A percentile compares a stretch with the other conserved stretches of the same genome.
Conservation (phyloP, 148 eudicot species). For the Pharnaceum exiguum region DNA sequence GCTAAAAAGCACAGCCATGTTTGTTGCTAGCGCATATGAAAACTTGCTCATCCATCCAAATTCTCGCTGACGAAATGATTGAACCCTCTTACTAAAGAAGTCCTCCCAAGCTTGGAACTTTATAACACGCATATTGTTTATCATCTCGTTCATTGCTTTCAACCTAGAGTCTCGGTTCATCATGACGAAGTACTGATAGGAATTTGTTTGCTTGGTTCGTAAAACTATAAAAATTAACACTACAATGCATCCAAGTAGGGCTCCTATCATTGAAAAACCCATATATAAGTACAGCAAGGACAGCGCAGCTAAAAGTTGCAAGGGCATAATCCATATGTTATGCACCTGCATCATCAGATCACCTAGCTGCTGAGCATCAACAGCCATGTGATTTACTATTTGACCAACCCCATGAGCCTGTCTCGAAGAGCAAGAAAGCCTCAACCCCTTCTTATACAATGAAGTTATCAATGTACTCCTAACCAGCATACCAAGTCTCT, state of each 20-base stretch:
- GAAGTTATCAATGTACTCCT: constrained; percentile 86
- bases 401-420: constrained; percentile 89
- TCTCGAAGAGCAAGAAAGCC: constrained; percentile 65
- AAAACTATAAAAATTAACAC: constrained; percentile 64
- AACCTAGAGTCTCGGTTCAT: constrained; percentile 83
- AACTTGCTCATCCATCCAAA: constrained; percentile 79
- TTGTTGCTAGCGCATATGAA: constrained; percentile 76
- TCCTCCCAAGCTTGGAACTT: constrained; percentile 98
- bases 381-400: constrained; percentile 93
- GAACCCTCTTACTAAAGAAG: constrained; percentile 53
- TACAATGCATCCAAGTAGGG: constrained; percentile 76
- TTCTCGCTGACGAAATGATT: constrained; percentile 74
- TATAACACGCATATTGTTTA: constrained; percentile 85
- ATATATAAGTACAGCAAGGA: constrained; percentile 80
- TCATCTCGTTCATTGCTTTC: constrained; percentile 81
- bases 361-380: constrained; percentile 92
- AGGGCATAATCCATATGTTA: constrained; percentile 87
- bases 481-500: constrained; percentile 83
- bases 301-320: constrained; percentile 81
- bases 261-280: constrained; percentile 79
- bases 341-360: constrained; percentile 86
- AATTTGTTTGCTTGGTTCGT: constrained; percentile 66
- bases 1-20: constrained; percentile 82
- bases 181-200: constrained; percentile 87
- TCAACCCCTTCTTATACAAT: constrained; percentile 82